Conservation (phyloP, 2,329 filamentous ascomycete genomes). For the Neoarthrinium moseri region DNA sequence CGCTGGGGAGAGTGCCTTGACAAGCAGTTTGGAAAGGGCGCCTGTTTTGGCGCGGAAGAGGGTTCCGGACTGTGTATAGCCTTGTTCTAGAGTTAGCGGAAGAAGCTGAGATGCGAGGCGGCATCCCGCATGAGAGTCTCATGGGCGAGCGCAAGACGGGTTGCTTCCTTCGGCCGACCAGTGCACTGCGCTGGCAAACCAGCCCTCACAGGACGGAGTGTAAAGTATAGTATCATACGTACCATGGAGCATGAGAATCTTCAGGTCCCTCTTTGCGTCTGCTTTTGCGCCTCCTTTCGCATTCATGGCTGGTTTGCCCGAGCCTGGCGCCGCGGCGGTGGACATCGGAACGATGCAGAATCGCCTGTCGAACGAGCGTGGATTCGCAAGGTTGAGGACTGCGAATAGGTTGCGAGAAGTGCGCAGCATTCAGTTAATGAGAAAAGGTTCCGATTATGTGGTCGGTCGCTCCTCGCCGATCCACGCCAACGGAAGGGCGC, state of each 20-base stretch:
- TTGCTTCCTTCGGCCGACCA: too few relatives aligned
- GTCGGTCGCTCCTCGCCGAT: too few relatives aligned
- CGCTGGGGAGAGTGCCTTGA: constrained; percentile 65
- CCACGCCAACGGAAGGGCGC: too few relatives aligned
- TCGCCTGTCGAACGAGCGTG: not conserved
- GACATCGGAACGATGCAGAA: constrained; percentile 3
- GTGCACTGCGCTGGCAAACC: too few relatives aligned
- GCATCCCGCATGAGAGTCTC: not conserved
- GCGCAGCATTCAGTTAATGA: not conserved
- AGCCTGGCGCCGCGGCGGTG: not conserved
- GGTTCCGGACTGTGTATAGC: constrained; percentile 86
- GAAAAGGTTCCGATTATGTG: not conserved
- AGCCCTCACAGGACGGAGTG: too few relatives aligned
- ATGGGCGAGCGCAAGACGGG: too few relatives aligned
- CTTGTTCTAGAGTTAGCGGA: constrained; percentile 35
- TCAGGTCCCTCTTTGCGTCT: constrained; percentile 50
- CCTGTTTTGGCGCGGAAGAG: constrained; percentile 87
- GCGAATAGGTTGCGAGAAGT: not conserved
- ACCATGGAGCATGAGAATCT: constrained; percentile 79
- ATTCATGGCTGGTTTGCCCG: constrained; percentile 9
- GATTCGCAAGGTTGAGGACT: not conserved
- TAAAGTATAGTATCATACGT: too few relatives aligned
- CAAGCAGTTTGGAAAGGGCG: constrained; percentile 77
- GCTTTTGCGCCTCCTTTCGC: constrained; percentile 23
- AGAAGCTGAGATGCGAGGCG: constrained; percentile 1